Evolutionary conservation across 305 asterid species (phyloP).

Genomic region (Fraxinus sp.): DNA sequence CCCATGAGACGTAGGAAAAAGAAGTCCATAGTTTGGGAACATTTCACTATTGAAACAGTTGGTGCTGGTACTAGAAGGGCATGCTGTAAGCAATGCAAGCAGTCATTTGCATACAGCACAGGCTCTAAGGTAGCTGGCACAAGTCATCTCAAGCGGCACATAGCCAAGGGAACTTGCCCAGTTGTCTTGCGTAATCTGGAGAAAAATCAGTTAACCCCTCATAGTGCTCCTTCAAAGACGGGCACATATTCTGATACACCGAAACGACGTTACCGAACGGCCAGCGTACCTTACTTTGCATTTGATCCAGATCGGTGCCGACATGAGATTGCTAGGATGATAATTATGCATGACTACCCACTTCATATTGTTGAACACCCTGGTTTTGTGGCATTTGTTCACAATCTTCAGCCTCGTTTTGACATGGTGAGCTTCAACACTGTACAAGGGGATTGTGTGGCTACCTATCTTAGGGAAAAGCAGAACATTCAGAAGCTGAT

Average conservation of each 20-base stretch:
- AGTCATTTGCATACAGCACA: slow-evolving; percentile 90
- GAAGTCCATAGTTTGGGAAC: slow-evolving; percentile 97
- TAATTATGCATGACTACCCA: slow-evolving; percentile 89
- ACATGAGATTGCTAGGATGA: slow-evolving; percentile 78
- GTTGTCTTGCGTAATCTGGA: slow-evolving; percentile 68
- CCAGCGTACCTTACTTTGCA: slow-evolving; percentile 49
- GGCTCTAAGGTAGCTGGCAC: slow-evolving; percentile 96
- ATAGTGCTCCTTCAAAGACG: slow-evolving; percentile 65
- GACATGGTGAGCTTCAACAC: slow-evolving; percentile 86
- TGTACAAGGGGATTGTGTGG: slow-evolving; percentile 86
- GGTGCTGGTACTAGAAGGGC: slow-evolving; percentile 79
- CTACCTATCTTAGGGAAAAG: slow-evolving; percentile 75
- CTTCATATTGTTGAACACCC: slow-evolving; percentile 95
- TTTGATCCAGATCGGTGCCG: slow-evolving; percentile 85
- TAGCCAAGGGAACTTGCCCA: slow-evolving; percentile 84
- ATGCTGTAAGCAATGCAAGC: slow-evolving; percentile 87
- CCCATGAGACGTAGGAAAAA: slow-evolving; percentile 79
- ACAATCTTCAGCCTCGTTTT: slow-evolving; percentile 78
- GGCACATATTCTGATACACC: slow-evolving; percentile 50
- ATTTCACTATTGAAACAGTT: slow-evolving; percentile 77
- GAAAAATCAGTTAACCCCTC: slow-evolving; percentile 50
- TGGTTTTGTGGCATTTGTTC: slow-evolving; percentile 78
- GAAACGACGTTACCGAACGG: slow-evolving; percentile 61
- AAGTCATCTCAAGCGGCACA: slow-evolving; percentile 96
- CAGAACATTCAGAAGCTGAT: slow-evolving; percentile 63